Base-by-base conservation (phyloP, 2,329 filamentous ascomycete genomes). In the Fusarium anthophilum region DNA sequence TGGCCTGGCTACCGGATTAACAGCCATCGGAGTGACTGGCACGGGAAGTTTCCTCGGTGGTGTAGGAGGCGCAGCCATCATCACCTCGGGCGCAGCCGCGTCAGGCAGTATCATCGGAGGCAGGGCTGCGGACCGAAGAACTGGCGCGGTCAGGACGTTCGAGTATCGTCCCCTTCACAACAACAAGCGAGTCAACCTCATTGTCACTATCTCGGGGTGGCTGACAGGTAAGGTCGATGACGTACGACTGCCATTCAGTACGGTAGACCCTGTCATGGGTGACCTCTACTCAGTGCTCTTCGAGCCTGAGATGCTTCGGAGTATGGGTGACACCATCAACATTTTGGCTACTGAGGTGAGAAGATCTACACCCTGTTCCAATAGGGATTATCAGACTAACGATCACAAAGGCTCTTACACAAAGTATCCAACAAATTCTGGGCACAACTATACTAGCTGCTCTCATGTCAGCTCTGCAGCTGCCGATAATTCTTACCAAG, bases 221-320 rank as follows among this genome's bases (percentile, higher is more conserved):
- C 97, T 99, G 93, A 98, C 94, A 45, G 96, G 97, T 78, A 98
- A 97, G 80, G 92, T 97, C 60, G 96, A 99, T 83, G 96, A 99
- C 81, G 95, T 99, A 56, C 93, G 96, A 69, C 84, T 99, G 79
- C 96, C 96, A 13, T 99, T 93, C 83, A 98, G 95, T 84, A 99
- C 97, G 0, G 93, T 99, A 12, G 95, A 99, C 81, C 94, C 97
- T 2, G 90, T 98, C 72, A 99, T 99, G 96, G 96, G 96, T 18
- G 96, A 99, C 80, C 91, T 99, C 22, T 99, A 99, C 84, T 98
- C 96, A 2, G 92, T 99, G 17, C 87, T 97, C 66, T 99, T 96
- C 95, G 96, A 99, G 82, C 97, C 96, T 7, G 96, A 99, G 80
- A 97, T 99, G 95, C 88, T 99, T 80, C 92, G 91, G 77, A 98